Evolutionary conservation across 139 green algal genomes (phyloP).

Genomic region (Edaphochlamys debaryana): DNA sequence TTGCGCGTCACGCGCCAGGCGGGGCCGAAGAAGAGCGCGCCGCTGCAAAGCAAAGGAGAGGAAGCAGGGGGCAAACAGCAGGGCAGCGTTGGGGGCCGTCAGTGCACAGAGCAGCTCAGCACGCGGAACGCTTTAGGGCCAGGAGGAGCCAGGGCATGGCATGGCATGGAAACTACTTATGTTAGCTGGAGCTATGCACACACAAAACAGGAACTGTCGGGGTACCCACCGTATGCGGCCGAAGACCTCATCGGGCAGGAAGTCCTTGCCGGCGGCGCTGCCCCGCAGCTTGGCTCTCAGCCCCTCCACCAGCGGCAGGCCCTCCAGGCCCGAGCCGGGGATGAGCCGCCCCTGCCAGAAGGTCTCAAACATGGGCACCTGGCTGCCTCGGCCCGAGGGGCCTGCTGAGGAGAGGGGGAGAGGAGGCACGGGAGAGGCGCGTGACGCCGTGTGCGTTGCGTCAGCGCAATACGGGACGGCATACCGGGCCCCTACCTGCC

Average conservation of each 20-base stretch:
- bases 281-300: slow-evolving; percentile 59
- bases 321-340: slow-evolving; percentile 74
- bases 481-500: not conserved
- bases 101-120: no score
- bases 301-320: slow-evolving; percentile 76
- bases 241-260: slow-evolving; percentile 80
- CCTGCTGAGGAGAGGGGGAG: no score
- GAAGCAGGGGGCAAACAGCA: not conserved
- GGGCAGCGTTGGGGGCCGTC: no score
- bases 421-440: no score
- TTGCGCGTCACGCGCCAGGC: slow-evolving; percentile 84
- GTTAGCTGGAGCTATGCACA: no score
- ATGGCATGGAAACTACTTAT: no score
- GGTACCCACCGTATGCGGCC: slow-evolving; percentile 58
- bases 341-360: slow-evolving; percentile 89
- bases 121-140: not conserved
- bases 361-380: slow-evolving; percentile 66
- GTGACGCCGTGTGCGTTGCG: no score
- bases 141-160: no score
- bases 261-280: slow-evolving; percentile 61
- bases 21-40: slow-evolving; percentile 85
- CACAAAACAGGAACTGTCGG: no score
- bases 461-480: no score
- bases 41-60: slow-evolving; percentile 46
- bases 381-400: no score